Percentiles rank a stretch among this genome's conserved stretches.
phyloP scores from a whole-genome alignment of 164 flowering plant species.

The Hamamelis virginiana region DNA sequence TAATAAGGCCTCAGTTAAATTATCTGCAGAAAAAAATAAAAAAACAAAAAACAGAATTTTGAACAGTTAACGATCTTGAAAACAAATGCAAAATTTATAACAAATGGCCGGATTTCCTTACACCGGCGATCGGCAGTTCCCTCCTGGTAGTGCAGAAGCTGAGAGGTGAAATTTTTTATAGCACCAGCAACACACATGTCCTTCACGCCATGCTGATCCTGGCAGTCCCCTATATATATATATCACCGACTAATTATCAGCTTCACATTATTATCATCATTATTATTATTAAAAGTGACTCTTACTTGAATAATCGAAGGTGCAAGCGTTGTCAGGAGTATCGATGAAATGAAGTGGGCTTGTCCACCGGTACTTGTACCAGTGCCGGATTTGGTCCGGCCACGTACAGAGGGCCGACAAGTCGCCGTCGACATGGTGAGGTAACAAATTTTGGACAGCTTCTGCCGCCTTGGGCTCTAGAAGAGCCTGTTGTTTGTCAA shows the following conservation, averaged over 20 bases:
- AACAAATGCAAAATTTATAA: neutral
- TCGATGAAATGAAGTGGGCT: conserved; percentile 95
- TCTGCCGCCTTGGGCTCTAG: conserved; percentile 65
- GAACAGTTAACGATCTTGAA: no score
- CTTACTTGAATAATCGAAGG: conserved; percentile 68
- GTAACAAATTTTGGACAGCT: conserved; percentile 68
- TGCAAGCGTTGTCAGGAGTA: conserved; percentile 82
- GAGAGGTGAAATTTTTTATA: conserved; percentile 75
- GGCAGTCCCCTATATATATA: conserved; percentile 74
- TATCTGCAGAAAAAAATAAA: conserved; percentile 45
- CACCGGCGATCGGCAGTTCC: conserved; percentile 83
- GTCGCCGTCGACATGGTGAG: conserved; percentile 66
- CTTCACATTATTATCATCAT: neutral
- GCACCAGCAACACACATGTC: conserved; percentile 95
- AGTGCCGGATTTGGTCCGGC: conserved; percentile 94
- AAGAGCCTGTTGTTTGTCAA: conserved; percentile 35
- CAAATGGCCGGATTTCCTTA: conserved; percentile 31
- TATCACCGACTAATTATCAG: conserved; percentile 2
- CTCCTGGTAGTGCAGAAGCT: conserved; percentile 68
- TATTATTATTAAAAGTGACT: no score
- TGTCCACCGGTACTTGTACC: conserved; percentile 87
- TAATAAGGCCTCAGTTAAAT: conserved; percentile 79
- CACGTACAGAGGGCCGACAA: conserved; percentile 79
- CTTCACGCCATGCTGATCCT: conserved; percentile 59
- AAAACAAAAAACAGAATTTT: no score